These are phyloP conservation scores for Bipolaris sorokiniana DNA, from an alignment of 2,329 filamentous ascomycete genomes.

Conservation along the genomic window DNA sequence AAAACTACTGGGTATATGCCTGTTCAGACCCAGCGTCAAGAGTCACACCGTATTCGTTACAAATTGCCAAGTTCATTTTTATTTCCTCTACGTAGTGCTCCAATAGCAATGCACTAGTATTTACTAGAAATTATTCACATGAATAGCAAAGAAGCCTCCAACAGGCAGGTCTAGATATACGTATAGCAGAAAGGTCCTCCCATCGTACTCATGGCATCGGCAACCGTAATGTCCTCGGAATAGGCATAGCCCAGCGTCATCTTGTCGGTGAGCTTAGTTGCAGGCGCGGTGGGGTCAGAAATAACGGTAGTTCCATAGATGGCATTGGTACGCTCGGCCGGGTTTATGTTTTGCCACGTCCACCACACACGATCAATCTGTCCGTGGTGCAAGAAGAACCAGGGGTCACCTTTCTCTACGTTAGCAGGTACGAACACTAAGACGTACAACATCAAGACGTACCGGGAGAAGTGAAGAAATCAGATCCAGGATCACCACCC, in stretches of 20 bases:
- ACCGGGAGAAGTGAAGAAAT: conserved; percentile 53
- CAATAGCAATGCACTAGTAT: conserved; percentile 1
- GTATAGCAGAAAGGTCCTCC: conserved; percentile 57
- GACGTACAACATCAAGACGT: background rate
- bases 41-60: background rate
- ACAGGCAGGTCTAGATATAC: conserved; percentile 39
- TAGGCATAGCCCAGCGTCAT: conserved; percentile 50
- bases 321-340: conserved; percentile 44
- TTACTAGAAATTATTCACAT: conserved; percentile 14
- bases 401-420: conserved; percentile 31
- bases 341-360: conserved; percentile 58
- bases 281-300: conserved; percentile 51
- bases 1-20: background rate
- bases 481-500: conserved; percentile 53
- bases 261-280: conserved; percentile 54
- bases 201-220: conserved; percentile 52
- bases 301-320: conserved; percentile 54
- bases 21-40: background rate
- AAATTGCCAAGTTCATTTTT: conserved; percentile 5
- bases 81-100: conserved; percentile 1
- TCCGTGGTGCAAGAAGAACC: conserved; percentile 55
- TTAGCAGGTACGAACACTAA: conserved; percentile 30
- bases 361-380: conserved; percentile 57
- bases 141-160: background rate
- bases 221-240: conserved; percentile 43